phyloP scores from a whole-genome alignment of 805 yeast genomes.

The Kazachstania psychrophila region DNA sequence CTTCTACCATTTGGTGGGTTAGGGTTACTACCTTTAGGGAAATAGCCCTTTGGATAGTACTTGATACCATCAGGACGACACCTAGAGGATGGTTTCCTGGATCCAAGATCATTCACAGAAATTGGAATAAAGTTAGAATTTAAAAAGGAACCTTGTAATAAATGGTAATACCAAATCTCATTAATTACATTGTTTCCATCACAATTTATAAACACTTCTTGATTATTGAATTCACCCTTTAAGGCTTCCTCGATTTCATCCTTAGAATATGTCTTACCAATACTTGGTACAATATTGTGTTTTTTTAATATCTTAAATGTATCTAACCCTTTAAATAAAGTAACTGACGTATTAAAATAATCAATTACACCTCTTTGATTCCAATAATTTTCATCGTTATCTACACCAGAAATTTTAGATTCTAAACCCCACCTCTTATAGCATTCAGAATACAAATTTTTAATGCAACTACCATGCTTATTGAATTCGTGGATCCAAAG shows the following conservation, averaged over 20 bases:
- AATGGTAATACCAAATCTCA: slow-evolving; percentile 69
- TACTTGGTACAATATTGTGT: slow-evolving; percentile 65
- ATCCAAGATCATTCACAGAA: slow-evolving; percentile 36
- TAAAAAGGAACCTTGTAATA: slow-evolving; percentile 60
- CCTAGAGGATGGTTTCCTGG: slow-evolving; percentile 33
- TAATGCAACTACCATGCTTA: slow-evolving; percentile 89
- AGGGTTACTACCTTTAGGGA: slow-evolving; percentile 17
- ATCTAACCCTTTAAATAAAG: slow-evolving; percentile 49
- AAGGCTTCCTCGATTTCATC: slow-evolving; percentile 47
- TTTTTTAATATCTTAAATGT: slow-evolving; percentile 57
- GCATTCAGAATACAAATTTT: slow-evolving; percentile 66
- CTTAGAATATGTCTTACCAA: slow-evolving; percentile 46
- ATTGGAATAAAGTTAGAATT: slow-evolving; percentile 57
- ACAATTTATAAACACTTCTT: slow-evolving; percentile 53
- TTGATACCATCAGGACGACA: slow-evolving; percentile 67
- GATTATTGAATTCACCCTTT: slow-evolving; percentile 38
- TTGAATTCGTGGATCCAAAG: slow-evolving; percentile 90
- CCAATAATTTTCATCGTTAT: slow-evolving; percentile 5
- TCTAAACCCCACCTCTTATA: slow-evolving; percentile 41
- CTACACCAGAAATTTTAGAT: no score
- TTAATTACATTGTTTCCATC: slow-evolving; percentile 38
- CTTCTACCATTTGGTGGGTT: slow-evolving; percentile 6
- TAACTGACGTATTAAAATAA: slow-evolving; percentile 53
- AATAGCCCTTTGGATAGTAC: slow-evolving; percentile 57
- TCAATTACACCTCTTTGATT: slow-evolving; percentile 47